These are phyloP conservation scores for Rhizoctonia solani DNA, from an alignment of 1,284 basidiomycete species.

Conservation along the genomic window DNA sequence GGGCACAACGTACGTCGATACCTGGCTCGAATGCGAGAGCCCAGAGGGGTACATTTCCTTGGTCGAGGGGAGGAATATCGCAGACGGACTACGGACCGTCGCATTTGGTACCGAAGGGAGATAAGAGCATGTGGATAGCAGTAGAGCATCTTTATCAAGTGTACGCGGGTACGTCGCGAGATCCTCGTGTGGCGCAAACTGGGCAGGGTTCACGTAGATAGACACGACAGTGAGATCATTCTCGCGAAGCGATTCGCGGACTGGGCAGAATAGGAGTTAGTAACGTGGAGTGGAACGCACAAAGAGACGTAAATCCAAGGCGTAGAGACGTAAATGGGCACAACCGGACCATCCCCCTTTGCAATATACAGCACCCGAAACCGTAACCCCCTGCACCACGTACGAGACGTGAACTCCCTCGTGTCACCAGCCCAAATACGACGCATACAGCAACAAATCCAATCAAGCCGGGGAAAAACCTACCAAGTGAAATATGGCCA, in stretches of 20 bases:
- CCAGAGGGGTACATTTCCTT: slow-evolving; percentile 89
- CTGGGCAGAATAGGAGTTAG: too few species aligned
- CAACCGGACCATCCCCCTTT: too few species aligned
- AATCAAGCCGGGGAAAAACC: slow-evolving; percentile 39
- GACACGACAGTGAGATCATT: slow-evolving; percentile 91
- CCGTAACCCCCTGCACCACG: too few species aligned
- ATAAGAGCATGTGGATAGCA: slow-evolving; percentile 60
- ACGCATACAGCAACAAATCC: background rate
- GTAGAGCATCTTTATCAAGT: slow-evolving; percentile 50
- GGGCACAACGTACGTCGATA: slow-evolving; percentile 66
- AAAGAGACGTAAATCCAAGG: too few species aligned
- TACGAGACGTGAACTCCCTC: too few species aligned
- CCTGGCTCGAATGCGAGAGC: slow-evolving; percentile 80
- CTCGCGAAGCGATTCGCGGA: slow-evolving; percentile 66
- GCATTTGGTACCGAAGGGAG: slow-evolving; percentile 41
- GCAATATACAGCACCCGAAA: background rate
- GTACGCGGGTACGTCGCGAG: slow-evolving; percentile 90
- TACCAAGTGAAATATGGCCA: slow-evolving; percentile 89
- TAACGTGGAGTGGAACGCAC: too few species aligned
- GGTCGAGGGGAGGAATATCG: slow-evolving; percentile 78
- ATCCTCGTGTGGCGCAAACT: slow-evolving; percentile 97
- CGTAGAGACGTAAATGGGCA: too few species aligned
- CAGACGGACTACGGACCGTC: slow-evolving; percentile 55
- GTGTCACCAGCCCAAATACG: too few species aligned
- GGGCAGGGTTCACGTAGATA: slow-evolving; percentile 97